A percentile compares a stretch with the other conserved stretches of the same genome.
phyloP scores from a whole-genome alignment of 441 rosid species.

The Populus hybrid region DNA sequence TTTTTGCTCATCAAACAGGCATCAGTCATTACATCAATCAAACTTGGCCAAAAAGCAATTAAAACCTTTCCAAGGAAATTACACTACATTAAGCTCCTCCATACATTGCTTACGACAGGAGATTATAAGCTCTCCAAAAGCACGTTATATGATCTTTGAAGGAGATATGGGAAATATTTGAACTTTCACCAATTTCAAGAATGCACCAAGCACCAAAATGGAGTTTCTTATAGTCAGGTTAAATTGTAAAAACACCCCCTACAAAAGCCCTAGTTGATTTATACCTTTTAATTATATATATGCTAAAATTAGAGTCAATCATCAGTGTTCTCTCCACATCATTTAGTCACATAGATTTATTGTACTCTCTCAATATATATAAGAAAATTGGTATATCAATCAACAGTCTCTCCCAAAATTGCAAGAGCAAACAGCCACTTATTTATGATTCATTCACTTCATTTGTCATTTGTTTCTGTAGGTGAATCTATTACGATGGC shows the following conservation, averaged over 20 bases:
- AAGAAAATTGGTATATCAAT: not conserved
- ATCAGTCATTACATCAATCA: not conserved
- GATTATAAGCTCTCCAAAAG: not conserved
- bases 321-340: not conserved
- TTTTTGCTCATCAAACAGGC: not conserved
- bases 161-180: not conserved
- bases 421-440: not conserved
- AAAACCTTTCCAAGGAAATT: not conserved
- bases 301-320: not conserved
- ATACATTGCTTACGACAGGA: not conserved
- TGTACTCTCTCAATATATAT: too few species aligned
- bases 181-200: not conserved
- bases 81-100: not conserved
- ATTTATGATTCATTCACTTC: not conserved
- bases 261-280: not conserved
- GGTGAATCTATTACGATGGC: not conserved
- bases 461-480: not conserved
- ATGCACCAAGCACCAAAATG: not conserved
- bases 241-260: too few species aligned
- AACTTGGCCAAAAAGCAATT: not conserved
- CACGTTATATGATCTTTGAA: not conserved
- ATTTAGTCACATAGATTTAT: too few species aligned
- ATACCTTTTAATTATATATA: too few species aligned
- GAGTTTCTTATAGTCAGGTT: not conserved
- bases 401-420: not conserved